These are phyloP conservation scores for Fusarium haematococcum DNA, from an alignment of 2,329 filamentous ascomycete genomes.

Conservation along the genomic window DNA sequence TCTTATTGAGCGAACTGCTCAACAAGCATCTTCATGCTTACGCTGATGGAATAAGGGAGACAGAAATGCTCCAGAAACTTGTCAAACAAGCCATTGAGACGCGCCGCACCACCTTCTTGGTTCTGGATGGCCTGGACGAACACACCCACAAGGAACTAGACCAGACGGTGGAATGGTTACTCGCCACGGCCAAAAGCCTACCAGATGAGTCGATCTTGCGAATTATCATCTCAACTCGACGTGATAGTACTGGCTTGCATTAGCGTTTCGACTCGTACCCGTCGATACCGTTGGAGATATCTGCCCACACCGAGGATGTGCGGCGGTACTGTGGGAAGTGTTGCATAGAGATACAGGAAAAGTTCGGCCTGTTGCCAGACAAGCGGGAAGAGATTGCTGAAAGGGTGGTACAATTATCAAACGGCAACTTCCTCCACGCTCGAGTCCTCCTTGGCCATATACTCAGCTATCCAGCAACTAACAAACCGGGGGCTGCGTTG, in stretches of 20 bases:
- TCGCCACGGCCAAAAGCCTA: not conserved
- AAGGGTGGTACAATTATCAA: not conserved
- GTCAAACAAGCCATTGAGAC: not conserved
- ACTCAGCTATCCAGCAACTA: not conserved
- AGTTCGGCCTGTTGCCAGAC: not conserved
- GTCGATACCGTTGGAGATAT: constrained; percentile 17
- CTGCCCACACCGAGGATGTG: constrained; percentile 15
- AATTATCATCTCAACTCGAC: constrained; percentile 19
- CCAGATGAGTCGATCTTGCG: not conserved
- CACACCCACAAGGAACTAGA: constrained; percentile 1
- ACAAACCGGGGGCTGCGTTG: not conserved
- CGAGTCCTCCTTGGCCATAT: constrained; percentile 21
- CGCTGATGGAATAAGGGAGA: not conserved
- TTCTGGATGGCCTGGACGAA: constrained; percentile 26
- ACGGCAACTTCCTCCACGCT: constrained; percentile 26
- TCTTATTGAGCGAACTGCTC: not conserved
- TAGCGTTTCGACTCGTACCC: not conserved
- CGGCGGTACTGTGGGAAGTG: not conserved
- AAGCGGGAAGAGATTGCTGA: not conserved
- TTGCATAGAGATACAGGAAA: not conserved
- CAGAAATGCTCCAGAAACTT: not conserved
- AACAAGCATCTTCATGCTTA: not conserved
- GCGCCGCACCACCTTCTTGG: constrained; percentile 1
- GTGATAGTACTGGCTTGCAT: constrained; percentile 5
- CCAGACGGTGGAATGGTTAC: constrained; percentile 3